Conservation (phyloP, 768 basidiomycete genomes). For the Gymnopilus dilepis region DNA sequence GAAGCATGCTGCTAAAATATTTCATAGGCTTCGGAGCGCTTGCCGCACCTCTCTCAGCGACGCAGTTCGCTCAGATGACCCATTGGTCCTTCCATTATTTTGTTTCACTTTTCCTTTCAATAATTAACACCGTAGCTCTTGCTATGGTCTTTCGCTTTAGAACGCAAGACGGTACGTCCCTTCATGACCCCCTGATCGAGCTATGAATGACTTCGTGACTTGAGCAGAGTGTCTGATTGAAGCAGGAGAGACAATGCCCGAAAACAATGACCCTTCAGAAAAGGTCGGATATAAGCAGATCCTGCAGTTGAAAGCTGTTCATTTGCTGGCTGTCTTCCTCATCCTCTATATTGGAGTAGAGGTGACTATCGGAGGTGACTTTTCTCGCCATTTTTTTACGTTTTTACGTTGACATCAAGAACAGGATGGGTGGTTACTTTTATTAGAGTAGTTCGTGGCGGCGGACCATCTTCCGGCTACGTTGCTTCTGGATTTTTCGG, state of each 20-base stretch:
- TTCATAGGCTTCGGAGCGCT: constrained; percentile 67
- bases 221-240: constrained; percentile 51
- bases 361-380: constrained; percentile 51
- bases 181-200: constrained; percentile 11
- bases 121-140: constrained; percentile 59
- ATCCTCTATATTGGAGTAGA: constrained; percentile 69
- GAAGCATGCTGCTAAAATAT: not conserved
- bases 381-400: not conserved
- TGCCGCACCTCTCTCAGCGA: constrained; percentile 75
- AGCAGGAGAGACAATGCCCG: constrained; percentile 51
- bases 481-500: constrained; percentile 54
- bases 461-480: constrained; percentile 45
- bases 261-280: constrained; percentile 35
- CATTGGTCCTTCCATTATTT: constrained; percentile 84
- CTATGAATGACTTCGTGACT: no score
- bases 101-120: constrained; percentile 64
- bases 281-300: constrained; percentile 49
- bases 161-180: constrained; percentile 59
- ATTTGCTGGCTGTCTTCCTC: constrained; percentile 62
- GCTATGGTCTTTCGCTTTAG: constrained; percentile 65
- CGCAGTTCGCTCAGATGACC: constrained; percentile 69
- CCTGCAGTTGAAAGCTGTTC: constrained; percentile 52
- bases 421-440: constrained; percentile 72
- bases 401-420: not conserved
- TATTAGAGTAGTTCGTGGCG: constrained; percentile 36